Conservation (phyloP, 2,329 filamentous ascomycete species). For the Diplodia seriata region DNA sequence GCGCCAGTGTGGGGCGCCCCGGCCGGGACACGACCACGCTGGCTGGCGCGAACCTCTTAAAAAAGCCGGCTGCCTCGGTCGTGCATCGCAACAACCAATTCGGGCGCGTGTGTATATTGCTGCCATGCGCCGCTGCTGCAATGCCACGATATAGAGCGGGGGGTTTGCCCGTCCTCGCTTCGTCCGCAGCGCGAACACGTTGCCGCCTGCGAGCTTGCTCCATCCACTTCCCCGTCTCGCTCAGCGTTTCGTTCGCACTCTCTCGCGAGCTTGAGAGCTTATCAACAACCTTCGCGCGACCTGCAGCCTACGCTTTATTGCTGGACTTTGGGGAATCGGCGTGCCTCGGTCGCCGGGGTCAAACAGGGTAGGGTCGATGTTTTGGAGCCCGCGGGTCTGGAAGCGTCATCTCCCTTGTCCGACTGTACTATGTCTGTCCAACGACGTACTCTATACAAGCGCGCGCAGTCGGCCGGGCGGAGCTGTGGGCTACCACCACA, state of each 20-base stretch:
- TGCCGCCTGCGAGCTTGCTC: neutral
- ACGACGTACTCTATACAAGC: constrained; percentile 15
- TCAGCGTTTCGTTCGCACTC: neutral
- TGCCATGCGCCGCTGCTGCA: constrained; percentile 8
- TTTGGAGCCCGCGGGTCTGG: neutral
- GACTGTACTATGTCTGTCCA: constrained; percentile 12
- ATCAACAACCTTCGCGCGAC: neutral
- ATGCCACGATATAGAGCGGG: constrained; percentile 20
- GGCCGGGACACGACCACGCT: constrained; percentile 7
- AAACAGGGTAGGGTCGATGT: neutral
- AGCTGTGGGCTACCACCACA: neutral
- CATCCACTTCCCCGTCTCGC: neutral
- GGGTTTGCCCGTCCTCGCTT: neutral
- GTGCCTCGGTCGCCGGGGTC: neutral
- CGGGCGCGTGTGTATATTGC: constrained; percentile 25
- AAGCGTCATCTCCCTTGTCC: neutral
- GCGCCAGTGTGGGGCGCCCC: neutral
- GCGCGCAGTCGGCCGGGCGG: constrained; percentile 2
- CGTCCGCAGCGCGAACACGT: constrained; percentile 1
- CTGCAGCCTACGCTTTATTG: neutral
- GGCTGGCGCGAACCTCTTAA: constrained; percentile 1
- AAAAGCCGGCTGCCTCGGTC: constrained; percentile 19
- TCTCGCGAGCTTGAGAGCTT: neutral
- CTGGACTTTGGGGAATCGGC: neutral
- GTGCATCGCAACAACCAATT: constrained; percentile 17